phyloP scores from a whole-genome alignment of 768 basidiomycete species.

The Lactarius sanguifluus region DNA sequence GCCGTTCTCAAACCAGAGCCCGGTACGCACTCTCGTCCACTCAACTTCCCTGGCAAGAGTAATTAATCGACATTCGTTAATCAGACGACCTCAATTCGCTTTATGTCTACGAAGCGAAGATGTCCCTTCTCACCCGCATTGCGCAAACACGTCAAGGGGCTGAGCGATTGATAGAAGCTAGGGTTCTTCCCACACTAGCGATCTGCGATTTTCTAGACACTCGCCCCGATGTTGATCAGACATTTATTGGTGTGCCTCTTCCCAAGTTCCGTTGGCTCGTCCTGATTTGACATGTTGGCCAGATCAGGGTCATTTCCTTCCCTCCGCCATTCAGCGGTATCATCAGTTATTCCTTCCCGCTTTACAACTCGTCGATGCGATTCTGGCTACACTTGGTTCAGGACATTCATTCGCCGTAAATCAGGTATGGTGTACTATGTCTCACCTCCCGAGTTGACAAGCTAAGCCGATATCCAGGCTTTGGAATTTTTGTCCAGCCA shows the following conservation, averaged over 20 bases:
- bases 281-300: conserved; percentile 12
- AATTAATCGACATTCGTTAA: conserved; percentile 6
- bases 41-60: not conserved
- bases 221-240: conserved; percentile 78
- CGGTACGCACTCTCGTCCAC: conserved; percentile 47
- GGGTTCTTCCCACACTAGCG: conserved; percentile 68
- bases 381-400: conserved; percentile 73
- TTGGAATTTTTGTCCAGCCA: conserved; percentile 81
- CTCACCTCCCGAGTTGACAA: not conserved
- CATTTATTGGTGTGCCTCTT: conserved; percentile 65
- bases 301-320: conserved; percentile 88
- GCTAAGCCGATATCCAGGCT: conserved; percentile 45
- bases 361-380: conserved; percentile 74
- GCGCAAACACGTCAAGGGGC: conserved; percentile 82
- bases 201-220: conserved; percentile 88
- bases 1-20: conserved; percentile 86
- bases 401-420: conserved; percentile 65
- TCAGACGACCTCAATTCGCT: conserved; percentile 85
- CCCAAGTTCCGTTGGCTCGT: conserved; percentile 10
- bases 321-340: conserved; percentile 83
- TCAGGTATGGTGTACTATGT: conserved; percentile 48
- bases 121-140: conserved; percentile 84
- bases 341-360: conserved; percentile 89
- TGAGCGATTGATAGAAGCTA: conserved; percentile 78
- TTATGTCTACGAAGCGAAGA: conserved; percentile 94